phyloP scores from a whole-genome alignment of 129 eudicot species.

The carrot (Daucus carota) region DH1_v3.0 NC_030382.2:26703001-26703500 shows the following conservation, averaged over 20 bases:
- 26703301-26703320: slow-evolving; percentile 4
- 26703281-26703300: neutral
- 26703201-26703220: neutral
- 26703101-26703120: neutral
- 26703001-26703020: too few species aligned
- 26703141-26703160: neutral
- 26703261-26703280: neutral
- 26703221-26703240: neutral
- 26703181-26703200: neutral
- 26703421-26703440: neutral
- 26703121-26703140: neutral
- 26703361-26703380: neutral
- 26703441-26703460: too few species aligned
- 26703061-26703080: too few species aligned
- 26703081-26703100: too few species aligned
- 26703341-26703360: neutral
- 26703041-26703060: too few species aligned
- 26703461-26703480: too few species aligned
- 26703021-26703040: too few species aligned
- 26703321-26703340: neutral
- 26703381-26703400: too few species aligned
- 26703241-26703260: neutral
- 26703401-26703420: neutral
- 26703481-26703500: too few species aligned
- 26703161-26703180: neutral